A percentile compares a stretch with the other conserved stretches of the same genome.
phyloP scores from a whole-genome alignment of 2,329 filamentous ascomycete genomes.

The Aspergillus pseudoviridinutans region DNA sequence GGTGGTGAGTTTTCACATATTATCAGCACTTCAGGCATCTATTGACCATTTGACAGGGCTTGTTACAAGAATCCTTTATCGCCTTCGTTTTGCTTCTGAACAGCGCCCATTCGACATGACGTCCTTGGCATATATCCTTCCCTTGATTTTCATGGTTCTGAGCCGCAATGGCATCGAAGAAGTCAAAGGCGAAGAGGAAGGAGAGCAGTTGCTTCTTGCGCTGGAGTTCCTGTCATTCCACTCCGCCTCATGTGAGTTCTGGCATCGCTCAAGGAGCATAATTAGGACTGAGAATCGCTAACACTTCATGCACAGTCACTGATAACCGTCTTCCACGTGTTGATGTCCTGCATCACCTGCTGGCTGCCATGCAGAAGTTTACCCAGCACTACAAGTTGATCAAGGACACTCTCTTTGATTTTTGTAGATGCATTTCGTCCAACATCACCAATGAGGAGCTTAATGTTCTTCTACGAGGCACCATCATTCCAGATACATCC shows the following conservation, averaged over 20 bases:
- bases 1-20: slow-evolving; percentile 49
- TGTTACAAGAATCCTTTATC: slow-evolving; percentile 83
- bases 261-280: neutral
- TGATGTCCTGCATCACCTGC: slow-evolving; percentile 67
- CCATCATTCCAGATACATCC: slow-evolving; percentile 71
- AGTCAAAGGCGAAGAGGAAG: slow-evolving; percentile 66
- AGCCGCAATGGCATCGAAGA: slow-evolving; percentile 70
- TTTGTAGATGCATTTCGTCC: slow-evolving; percentile 77
- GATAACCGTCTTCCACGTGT: slow-evolving; percentile 72
- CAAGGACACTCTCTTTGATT: slow-evolving; percentile 85
- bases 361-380: slow-evolving; percentile 81
- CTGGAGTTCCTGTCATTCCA: slow-evolving; percentile 88
- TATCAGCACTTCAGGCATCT: neutral
- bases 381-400: slow-evolving; percentile 91
- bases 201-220: slow-evolving; percentile 84
- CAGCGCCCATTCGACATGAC: slow-evolving; percentile 90
- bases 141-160: slow-evolving; percentile 74
- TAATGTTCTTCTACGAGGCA: slow-evolving; percentile 68
- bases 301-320: slow-evolving; percentile 39
- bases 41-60: slow-evolving; percentile 44
- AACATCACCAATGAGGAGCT: slow-evolving; percentile 75
- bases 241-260: slow-evolving; percentile 63
- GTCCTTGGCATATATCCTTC: slow-evolving; percentile 81
- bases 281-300: neutral
- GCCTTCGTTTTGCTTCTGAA: slow-evolving; percentile 83